Base-by-base conservation (phyloP, 345 rosid species). In the Zanthoxylum bungeanum region DNA sequence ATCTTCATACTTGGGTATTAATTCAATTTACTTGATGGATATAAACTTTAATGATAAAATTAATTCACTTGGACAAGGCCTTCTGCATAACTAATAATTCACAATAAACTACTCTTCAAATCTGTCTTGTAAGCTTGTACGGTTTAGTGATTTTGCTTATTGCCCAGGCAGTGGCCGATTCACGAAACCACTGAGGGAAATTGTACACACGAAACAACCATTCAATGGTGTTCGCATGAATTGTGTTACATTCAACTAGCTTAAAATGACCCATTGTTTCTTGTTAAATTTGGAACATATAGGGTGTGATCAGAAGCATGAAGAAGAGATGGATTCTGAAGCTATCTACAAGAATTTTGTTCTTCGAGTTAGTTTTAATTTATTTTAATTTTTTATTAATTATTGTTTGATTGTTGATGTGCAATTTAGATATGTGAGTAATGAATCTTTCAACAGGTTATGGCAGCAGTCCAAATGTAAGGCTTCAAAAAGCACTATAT, bases 291-390 rank as follows among this genome's bases (percentile, higher is more conserved):
- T n/a, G n/a, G n/a, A n/a, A n/a, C n/a, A n/a, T 19, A 1, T 73
- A 93, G 99, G 98, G 61, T 96, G 99, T 81, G 97, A 96, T 69
- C 97, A 86, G 50, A 93, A 89, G 75, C 99, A 96, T 77, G 99
- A 87, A 69, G 94, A 91, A 9, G 97, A 87, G 68, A 81, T 93
- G 88, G 96, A 96, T 63, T 73, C 94, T 1, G 98, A 96, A 87
- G 82, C 77, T 34, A 91, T 96, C 80, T 84, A 88, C 85, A 83
- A 93, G 66, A 86, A 86, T 37, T 96, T 93, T 69, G 84, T 96
- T 73, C 96, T 96, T 69, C 82, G 97, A 88, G 99, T 94, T 75
- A 78, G 91, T 77, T 79, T 1, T 21, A 44, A n/a, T 76, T 27
- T 3, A 40, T 59, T 70, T 68, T n/a, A n/a, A n/a, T n/a, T n/a